Evolutionary conservation across 345 rosid genomes (phyloP), one percentile per base, ranked within the genome.

Genomic region (Passiflora organensis): DNA sequence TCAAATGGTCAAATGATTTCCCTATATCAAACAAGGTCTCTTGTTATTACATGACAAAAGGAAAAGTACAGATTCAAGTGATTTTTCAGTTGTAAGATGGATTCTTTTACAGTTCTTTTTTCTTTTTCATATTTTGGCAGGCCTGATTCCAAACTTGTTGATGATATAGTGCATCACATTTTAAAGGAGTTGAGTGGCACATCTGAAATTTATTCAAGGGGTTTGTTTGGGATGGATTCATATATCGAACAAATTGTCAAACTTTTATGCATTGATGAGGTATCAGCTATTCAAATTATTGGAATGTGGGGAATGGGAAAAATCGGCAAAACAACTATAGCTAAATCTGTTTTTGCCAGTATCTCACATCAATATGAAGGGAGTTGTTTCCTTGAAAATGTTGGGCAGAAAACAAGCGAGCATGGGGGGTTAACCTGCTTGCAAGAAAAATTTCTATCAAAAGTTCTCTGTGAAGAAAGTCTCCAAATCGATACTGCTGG

Each of bases 291-390:
- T 14, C 39, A 20, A n/a, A 10, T 13, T 6, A 23, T 45, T 11
- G 53, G 62, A 13, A 57, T 57, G 9, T 57, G 52, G 18, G 60
- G 60, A 0, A 56, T 56, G 51, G 62, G n/a, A n/a, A n/a, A n/a
- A n/a, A n/a, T n/a, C n/a, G n/a, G n/a, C n/a, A n/a, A n/a, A n/a
- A n/a, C n/a, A 24, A 56, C 60, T 11, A 16, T 57, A 12, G 62
- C 62, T 6, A 22, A 19, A 46, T 38, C 42, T 18, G 34, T 57
- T 12, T n/a, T 57, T 10, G 9, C 32, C 1, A 12, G 12, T 13
- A 16, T 57, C 19, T 57, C 25, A 8, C 2, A 1, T 18, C 41
- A 57, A 15, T 46, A 24, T 32, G 51, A 57, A 44, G 47, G 25
- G 6, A 4, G 19, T 9, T 18, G 51, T 32, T 57, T 57, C 46